Base-by-base conservation (phyloP, 768 basidiomycete species). In the Daedaleopsis sinensis region DNA sequence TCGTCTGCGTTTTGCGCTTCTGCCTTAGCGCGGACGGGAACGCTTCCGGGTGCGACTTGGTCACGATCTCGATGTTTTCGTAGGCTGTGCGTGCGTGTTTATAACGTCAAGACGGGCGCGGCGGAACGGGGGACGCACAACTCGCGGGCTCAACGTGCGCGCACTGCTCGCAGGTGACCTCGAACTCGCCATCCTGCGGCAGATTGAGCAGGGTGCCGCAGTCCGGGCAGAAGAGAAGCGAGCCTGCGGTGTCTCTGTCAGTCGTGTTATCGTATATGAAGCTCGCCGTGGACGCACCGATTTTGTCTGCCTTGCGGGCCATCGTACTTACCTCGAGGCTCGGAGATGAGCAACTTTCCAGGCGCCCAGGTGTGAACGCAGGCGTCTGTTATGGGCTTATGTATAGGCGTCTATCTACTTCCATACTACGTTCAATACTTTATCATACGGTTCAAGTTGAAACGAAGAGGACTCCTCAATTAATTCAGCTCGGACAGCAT, bases 31-130 rank as follows among this genome's bases (percentile, higher is more conserved):
- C 83, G 27, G 93, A 95, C 0, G 97, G 96, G 73, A 98, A 98
- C 3, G 97, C 96, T 57, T 95, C 93, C 0, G 94, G 91, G 64
- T 94, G 91, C 9, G 96, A 97, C 24, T 86, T 88, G 0, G 97
- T 98, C 55, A 88, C 87, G 52, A 96, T 94, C 65, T 91, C 86
- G 32, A 89, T 89, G 74, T 94, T 91, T 67, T 98, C 95, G 72
- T 96, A 98, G 3, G 94, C 95, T 97, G 66, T 21, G 15, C 24
- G 38, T 24, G 11, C 13, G 24, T 43, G 8, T 52, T 6, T 55
- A 46, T 18, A 7, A 21, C 23, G 19, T 50, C 23, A 13, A 48
- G 27, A 32, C 37, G 23, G 18, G 52, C 2, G 23, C 18, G 36
- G 9, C 10, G 32, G 16, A 46, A 32, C 32, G n/a, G 11, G 37